Base-by-base conservation (phyloP, 2,329 filamentous ascomycete species). In the Aspergillus brunneoviolaceus region DNA sequence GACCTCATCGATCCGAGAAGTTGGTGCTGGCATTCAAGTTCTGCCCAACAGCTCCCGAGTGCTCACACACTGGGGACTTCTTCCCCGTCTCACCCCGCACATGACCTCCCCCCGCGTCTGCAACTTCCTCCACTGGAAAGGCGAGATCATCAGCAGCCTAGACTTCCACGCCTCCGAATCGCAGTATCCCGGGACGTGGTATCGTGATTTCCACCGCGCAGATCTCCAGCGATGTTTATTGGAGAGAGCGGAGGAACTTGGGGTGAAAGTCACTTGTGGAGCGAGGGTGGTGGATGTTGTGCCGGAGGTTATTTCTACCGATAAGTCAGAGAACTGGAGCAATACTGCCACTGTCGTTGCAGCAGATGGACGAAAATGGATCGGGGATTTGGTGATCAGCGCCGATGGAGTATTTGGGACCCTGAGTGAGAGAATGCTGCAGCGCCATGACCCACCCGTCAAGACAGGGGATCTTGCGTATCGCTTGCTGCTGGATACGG, bases 401-500 rank as follows among this genome's bases (percentile, higher is more conserved):
- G 69, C 69, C 0, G 69, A 72, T 49, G 70, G 70, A 0, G 66
- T 72, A 2, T 71, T 72, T 63, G 69, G 69, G 11, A 72, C 66
- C n/a, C 50, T 72, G 55, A 78, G 82, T 4, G 76, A 80, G 57
- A 69, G 74, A 6, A 72, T 85, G n/a, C 66, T 84, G 6, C 77
- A 77, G 3, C 70, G 71, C 12, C 67, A 72, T 0, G 77, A 81
- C 63, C 79, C 80, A 0, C 81, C 83, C 1, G 69, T 78, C 14
- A 76, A 79, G 52, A 86, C 84, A 0, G 84, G 84, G 1, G 83
- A 86, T 67, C 69, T 85, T 31, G 83, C 84, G 2, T 86, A 85
- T 68, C 80, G 84, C 5, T 76, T 86, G 51, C 71, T 84, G 6
- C 70, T 86, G 12, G 76, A 77, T 4, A 77, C 79, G 2, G 73